Conservation (phyloP, 2,329 filamentous ascomycete genomes). For the Epichloe festucae region DNA sequence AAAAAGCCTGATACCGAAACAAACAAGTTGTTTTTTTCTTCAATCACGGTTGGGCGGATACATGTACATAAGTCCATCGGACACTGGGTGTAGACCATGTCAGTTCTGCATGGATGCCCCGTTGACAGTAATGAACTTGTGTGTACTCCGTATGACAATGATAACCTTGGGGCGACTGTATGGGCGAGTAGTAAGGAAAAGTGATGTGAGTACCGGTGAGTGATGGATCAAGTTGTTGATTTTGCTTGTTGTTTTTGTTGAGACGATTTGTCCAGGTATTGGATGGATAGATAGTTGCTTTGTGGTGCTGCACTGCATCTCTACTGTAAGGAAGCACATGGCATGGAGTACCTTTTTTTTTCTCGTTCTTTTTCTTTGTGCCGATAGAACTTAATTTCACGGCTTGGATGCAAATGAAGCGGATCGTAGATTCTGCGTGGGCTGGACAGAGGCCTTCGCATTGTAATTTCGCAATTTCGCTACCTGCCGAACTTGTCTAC, state of each 20-base stretch:
- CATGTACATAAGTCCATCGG: constrained; percentile 18
- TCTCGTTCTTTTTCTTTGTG: not conserved
- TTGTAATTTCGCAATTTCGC: not conserved
- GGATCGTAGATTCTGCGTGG: no score
- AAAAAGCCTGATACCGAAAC: constrained; percentile 16
- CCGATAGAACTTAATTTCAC: not conserved
- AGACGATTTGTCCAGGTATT: no score
- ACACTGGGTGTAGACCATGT: constrained; percentile 11
- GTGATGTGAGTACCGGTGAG: no score
- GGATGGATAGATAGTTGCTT: no score
- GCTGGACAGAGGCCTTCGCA: no score
- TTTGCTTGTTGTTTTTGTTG: no score
- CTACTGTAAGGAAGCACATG: no score
- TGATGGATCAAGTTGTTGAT: no score
- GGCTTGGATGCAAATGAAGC: no score
- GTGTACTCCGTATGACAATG: not conserved
- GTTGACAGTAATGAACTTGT: constrained; percentile 3
- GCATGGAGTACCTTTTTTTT: not conserved
- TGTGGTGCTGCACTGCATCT: no score
- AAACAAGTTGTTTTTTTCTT: not conserved
- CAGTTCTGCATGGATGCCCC: constrained; percentile 7
- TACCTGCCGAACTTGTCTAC: not conserved
- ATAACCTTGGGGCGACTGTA: not conserved
- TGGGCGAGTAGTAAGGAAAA: no score
- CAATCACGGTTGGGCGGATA: constrained; percentile 11